phyloP scores from a whole-genome alignment of 495 filamentous ascomycete species.

The Xylaria telfairii region DNA sequence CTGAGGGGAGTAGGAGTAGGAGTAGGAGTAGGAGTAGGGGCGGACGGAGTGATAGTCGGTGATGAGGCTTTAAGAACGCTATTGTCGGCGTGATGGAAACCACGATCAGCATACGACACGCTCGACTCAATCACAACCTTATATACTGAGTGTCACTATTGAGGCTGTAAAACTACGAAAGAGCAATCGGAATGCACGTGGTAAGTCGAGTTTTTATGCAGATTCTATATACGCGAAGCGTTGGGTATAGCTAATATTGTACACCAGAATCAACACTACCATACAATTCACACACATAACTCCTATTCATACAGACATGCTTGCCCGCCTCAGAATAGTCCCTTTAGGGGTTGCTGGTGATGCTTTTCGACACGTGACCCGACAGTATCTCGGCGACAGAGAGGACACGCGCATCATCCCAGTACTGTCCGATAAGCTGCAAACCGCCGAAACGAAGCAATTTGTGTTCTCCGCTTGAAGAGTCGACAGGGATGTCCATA shows the following conservation, averaged over 20 bases:
- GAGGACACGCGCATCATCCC: conserved; percentile 75
- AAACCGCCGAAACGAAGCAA: conserved; percentile 65
- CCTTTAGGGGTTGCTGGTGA: neutral
- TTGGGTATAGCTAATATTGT: conserved; percentile 20
- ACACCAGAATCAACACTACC: neutral
- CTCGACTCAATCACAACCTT: neutral
- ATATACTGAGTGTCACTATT: neutral
- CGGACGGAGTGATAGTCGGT: neutral
- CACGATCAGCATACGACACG: neutral
- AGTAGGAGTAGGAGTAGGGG: conserved; percentile 14
- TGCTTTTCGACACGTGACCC: conserved; percentile 27
- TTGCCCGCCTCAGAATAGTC: neutral
- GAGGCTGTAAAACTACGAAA: neutral
- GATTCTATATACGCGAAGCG: neutral
- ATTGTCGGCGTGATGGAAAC: neutral
- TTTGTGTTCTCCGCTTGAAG: conserved; percentile 35
- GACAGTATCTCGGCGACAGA: conserved; percentile 52
- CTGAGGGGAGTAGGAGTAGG: conserved; percentile 24
- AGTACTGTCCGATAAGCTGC: conserved; percentile 91
- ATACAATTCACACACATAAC: neutral
- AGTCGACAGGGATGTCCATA: conserved; percentile 49
- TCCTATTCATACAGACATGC: neutral
- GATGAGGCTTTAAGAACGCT: neutral
- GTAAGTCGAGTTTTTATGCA: conserved; percentile 4
- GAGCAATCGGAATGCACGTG: neutral